Conservation (phyloP, 1,139 yeast genomes). For the Scheffersomyces quercinus region DNA sequence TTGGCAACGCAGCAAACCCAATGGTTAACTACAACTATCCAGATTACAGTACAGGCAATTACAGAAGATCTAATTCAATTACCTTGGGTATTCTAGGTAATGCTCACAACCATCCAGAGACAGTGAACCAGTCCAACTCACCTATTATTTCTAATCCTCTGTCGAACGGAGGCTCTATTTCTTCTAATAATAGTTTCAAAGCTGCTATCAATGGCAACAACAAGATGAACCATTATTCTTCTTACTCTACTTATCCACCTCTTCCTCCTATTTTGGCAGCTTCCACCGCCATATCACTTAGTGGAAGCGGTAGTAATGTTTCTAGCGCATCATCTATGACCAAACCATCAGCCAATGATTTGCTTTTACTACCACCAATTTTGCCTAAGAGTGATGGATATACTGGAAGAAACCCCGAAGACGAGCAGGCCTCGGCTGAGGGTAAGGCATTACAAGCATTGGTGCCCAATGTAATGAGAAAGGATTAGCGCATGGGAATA, state of each 20-base stretch:
- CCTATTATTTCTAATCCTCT: neutral
- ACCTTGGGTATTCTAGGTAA: conserved; percentile 11
- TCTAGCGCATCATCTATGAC: neutral
- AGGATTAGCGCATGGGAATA: neutral
- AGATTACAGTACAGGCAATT: conserved; percentile 5
- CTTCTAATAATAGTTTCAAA: neutral
- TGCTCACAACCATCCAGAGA: neutral
- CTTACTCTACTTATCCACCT: conserved; percentile 1
- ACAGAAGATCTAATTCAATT: conserved; percentile 12
- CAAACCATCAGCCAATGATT: neutral
- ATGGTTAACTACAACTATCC: conserved; percentile 6
- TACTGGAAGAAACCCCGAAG: neutral
- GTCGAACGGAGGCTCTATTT: neutral
- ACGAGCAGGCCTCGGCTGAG: neutral
- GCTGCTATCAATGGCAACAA: neutral
- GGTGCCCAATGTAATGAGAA: neutral
- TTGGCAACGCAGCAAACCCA: neutral
- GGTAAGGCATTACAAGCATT: neutral
- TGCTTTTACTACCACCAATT: neutral
- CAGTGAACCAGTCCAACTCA: neutral
- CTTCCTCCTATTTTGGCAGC: conserved; percentile 3
- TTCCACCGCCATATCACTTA: neutral
- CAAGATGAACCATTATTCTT: neutral
- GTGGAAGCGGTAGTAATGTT: neutral
- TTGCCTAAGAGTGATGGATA: neutral